These are phyloP conservation scores for Solanum hybrid DNA, from an alignment of 305 asterid species.

Conservation along the genomic window DNA sequence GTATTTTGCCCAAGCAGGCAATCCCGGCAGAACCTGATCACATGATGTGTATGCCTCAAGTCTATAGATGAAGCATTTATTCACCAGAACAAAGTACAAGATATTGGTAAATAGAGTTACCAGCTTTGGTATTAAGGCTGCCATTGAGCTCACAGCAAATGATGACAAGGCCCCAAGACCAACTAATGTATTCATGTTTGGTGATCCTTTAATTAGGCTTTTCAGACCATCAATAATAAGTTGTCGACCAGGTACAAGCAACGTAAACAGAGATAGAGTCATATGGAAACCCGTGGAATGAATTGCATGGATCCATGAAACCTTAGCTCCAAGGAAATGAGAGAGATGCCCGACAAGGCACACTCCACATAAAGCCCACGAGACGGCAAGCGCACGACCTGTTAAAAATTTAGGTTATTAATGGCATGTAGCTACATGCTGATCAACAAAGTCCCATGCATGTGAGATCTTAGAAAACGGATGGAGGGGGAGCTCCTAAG, in stretches of 20 bases:
- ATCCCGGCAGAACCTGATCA: background rate
- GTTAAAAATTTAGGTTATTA: slow-evolving; percentile 25
- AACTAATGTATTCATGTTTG: slow-evolving; percentile 97
- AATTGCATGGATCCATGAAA: slow-evolving; percentile 87
- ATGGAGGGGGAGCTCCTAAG: background rate
- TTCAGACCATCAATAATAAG: slow-evolving; percentile 82
- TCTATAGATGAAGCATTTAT: background rate
- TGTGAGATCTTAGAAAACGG: background rate
- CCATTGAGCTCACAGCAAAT: slow-evolving; percentile 90
- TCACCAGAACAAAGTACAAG: background rate
- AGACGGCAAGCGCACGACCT: slow-evolving; percentile 90
- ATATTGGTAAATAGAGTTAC: slow-evolving; percentile 29
- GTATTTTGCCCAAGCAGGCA: background rate
- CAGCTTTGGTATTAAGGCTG: slow-evolving; percentile 85
- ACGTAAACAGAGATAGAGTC: slow-evolving; percentile 76
- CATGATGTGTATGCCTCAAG: background rate
- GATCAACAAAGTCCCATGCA: background rate
- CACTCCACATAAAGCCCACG: slow-evolving; percentile 95
- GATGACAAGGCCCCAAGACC: slow-evolving; percentile 99
- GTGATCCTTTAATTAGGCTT: slow-evolving; percentile 80
- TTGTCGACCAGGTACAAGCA: slow-evolving; percentile 90
- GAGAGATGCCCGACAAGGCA: slow-evolving; percentile 89
- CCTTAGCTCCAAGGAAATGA: slow-evolving; percentile 84
- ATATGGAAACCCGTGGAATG: slow-evolving; percentile 93
- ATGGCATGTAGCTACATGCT: slow-evolving; percentile 3